phyloP scores from a whole-genome alignment of 169 alveolate species.

The Sarcocystis neurona region DNA sequence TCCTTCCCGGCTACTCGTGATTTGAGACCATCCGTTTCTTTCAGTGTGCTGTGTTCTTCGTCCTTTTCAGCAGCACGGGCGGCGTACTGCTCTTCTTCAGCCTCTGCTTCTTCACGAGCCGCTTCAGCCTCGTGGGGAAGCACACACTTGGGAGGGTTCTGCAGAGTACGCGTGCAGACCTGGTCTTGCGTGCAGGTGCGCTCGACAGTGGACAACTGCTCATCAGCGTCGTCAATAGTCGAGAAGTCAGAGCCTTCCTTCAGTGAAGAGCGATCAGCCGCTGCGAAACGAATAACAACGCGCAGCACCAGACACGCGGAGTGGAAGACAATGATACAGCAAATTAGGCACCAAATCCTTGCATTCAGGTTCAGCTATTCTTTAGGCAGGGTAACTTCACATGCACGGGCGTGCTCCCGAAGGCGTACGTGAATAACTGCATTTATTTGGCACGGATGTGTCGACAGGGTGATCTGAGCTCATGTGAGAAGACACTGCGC shows the following conservation, averaged over 20 bases:
- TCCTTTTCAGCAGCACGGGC: not conserved
- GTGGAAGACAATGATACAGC: too few relatives aligned
- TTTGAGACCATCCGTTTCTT: too few relatives aligned
- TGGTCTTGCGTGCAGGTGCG: not conserved
- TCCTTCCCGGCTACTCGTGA: not conserved
- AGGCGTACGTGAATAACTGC: too few relatives aligned
- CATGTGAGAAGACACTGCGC: too few relatives aligned
- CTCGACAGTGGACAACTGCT: not conserved
- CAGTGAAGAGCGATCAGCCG: not conserved
- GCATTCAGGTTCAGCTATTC: too few relatives aligned
- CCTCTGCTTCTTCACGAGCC: not conserved
- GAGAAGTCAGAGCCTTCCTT: not conserved
- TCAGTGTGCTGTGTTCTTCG: too few relatives aligned
- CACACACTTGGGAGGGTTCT: conserved; percentile 14
- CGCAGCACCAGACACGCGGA: too few relatives aligned
- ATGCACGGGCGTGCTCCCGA: too few relatives aligned
- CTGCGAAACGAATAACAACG: not conserved
- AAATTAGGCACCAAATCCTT: too few relatives aligned
- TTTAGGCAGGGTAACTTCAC: too few relatives aligned
- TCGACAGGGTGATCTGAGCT: too few relatives aligned
- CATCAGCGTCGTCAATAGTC: not conserved
- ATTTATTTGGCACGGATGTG: too few relatives aligned
- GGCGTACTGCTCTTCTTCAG: not conserved
- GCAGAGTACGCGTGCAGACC: not conserved
- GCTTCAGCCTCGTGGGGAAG: not conserved